Percentiles rank a stretch among this genome's conserved stretches.
These are phyloP conservation scores for Magnolia officinalis DNA, from an alignment of 164 flowering plant species.

Conservation along the genomic window DNA sequence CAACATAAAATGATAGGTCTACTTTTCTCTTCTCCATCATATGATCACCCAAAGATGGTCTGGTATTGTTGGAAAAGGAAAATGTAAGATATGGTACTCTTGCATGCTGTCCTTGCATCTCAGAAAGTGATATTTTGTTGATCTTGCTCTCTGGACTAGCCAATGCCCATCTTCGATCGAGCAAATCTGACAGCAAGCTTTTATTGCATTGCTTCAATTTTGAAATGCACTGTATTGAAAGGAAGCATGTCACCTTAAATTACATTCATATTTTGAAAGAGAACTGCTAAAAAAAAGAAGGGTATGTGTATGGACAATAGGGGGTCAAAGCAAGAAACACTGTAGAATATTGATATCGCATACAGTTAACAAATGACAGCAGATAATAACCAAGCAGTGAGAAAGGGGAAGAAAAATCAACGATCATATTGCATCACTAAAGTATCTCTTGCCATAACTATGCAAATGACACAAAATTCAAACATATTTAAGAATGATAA, in stretches of 20 bases:
- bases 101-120: constrained; percentile 11
- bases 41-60: constrained; percentile 42
- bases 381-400: neutral
- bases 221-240: neutral
- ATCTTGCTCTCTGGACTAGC: constrained; percentile 56
- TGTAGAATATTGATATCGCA: neutral
- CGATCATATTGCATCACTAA: neutral
- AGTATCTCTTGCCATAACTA: neutral
- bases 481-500: too few relatives aligned
- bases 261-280: neutral
- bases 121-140: constrained; percentile 49
- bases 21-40: constrained; percentile 21
- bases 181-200: constrained; percentile 43
- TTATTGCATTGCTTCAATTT: constrained; percentile 22
- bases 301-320: neutral
- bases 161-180: constrained; percentile 76
- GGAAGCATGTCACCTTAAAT: neutral
- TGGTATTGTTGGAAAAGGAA: constrained; percentile 37
- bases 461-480: too few relatives aligned
- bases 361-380: neutral
- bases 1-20: constrained; percentile 55
- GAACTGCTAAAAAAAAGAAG: neutral
- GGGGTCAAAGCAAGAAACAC: neutral
- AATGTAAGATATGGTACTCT: constrained; percentile 19
- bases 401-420: neutral